A percentile compares a stretch with the other conserved stretches of the same genome.
These are phyloP conservation scores for Candida methanosorbosa DNA, from an alignment of 805 yeast species.

Conservation along the genomic window DNA sequence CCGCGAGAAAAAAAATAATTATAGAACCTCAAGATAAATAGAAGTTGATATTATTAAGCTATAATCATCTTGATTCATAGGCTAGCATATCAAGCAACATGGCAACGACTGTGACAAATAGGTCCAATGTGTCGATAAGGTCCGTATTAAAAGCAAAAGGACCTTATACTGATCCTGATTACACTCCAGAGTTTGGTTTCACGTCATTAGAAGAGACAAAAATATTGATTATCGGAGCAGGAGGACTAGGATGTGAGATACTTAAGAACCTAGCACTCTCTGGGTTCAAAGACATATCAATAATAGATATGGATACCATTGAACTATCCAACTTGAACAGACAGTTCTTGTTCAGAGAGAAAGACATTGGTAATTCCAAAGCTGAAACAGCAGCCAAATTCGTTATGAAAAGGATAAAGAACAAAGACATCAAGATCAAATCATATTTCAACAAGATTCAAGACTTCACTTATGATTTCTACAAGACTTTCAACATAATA, in stretches of 20 bases:
- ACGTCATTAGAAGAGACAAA: constrained; percentile 14
- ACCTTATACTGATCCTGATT: constrained; percentile 23
- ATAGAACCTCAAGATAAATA: not conserved
- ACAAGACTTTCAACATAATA: constrained; percentile 59
- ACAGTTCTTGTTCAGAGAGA: constrained; percentile 57
- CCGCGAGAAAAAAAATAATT: no score
- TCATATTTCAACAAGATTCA: constrained; percentile 63
- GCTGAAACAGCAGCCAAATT: constrained; percentile 57
- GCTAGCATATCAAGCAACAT: no score
- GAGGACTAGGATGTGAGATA: constrained; percentile 79
- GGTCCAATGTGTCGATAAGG: not conserved
- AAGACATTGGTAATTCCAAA: constrained; percentile 58
- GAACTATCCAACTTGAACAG: constrained; percentile 71
- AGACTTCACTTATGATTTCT: constrained; percentile 53
- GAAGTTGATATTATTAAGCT: no score
- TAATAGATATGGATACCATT: constrained; percentile 79
- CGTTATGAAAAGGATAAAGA: constrained; percentile 36
- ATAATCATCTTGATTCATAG: no score
- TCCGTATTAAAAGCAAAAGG: constrained; percentile 12
- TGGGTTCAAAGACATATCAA: constrained; percentile 58
- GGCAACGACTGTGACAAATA: not conserved
- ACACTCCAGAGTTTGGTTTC: constrained; percentile 14
- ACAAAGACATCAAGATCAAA: constrained; percentile 25
- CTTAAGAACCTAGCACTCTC: constrained; percentile 60
- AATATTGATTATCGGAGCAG: constrained; percentile 59